Conservation (phyloP, 169 alveolate genomes). For the Cardiosporidium cionae region DNA sequence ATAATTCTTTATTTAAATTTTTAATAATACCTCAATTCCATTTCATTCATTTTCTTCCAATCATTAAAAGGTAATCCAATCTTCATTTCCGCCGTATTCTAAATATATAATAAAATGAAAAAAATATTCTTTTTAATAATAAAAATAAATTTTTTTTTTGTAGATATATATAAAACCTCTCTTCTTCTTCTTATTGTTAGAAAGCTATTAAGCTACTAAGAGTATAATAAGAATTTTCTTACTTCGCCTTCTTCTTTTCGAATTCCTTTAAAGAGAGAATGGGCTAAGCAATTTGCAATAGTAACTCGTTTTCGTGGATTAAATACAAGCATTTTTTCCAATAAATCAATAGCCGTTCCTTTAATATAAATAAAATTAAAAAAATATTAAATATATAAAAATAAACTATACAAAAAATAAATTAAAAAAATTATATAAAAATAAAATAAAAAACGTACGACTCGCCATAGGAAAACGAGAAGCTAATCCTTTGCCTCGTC, state of each 20-base stretch:
- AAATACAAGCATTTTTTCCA: slow-evolving; percentile 81
- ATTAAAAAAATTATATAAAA: background rate
- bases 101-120: background rate
- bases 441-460: slow-evolving; percentile 1
- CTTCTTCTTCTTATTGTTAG: background rate
- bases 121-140: background rate
- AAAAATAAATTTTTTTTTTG: background rate
- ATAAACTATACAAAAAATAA: too few species aligned
- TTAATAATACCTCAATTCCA: slow-evolving; percentile 77
- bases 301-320: slow-evolving; percentile 83
- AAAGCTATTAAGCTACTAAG: background rate
- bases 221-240: slow-evolving; percentile 48
- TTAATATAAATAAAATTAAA: background rate
- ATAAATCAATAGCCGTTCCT: slow-evolving; percentile 75
- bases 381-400: background rate
- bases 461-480: slow-evolving; percentile 72
- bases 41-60: slow-evolving; percentile 78
- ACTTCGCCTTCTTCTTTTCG: slow-evolving; percentile 57
- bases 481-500: slow-evolving; percentile 59
- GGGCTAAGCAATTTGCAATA: slow-evolving; percentile 81
- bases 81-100: slow-evolving; percentile 23
- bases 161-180: background rate
- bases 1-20: too few species aligned
- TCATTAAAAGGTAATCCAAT: slow-evolving; percentile 73
- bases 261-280: slow-evolving; percentile 79